These are phyloP conservation scores for Yarrowia sp. DNA, from an alignment of 805 yeast genomes.

Conservation along the genomic window DNA sequence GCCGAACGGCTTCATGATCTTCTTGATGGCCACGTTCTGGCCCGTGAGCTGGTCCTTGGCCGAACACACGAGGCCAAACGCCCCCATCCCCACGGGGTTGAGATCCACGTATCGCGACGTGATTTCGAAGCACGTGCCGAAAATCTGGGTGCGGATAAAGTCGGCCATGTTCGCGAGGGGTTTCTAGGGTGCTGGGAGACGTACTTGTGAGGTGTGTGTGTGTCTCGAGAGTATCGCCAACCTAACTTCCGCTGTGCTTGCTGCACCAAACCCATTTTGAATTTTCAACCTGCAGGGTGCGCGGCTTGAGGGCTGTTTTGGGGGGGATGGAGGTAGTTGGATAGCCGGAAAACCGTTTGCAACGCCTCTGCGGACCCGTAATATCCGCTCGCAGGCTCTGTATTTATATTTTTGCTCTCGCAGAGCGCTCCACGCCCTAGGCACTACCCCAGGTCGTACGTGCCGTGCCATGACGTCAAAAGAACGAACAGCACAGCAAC, in stretches of 20 bases:
- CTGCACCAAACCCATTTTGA: constrained; percentile 19
- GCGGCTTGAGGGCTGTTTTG: neutral
- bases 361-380: too few relatives aligned
- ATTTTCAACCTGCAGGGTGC: constrained; percentile 15
- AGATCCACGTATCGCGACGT: constrained; percentile 78
- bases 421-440: too few relatives aligned
- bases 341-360: neutral
- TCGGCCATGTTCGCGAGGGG: constrained; percentile 35
- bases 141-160: constrained; percentile 71
- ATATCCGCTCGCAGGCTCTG: too few relatives aligned
- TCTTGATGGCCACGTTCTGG: constrained; percentile 94
- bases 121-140: constrained; percentile 92
- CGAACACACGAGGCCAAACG: constrained; percentile 95
- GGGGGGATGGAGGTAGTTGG: neutral
- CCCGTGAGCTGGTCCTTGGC: constrained; percentile 88
- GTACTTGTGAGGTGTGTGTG: neutral
- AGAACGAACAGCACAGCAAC: neutral
- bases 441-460: neutral
- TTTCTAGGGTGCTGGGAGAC: neutral
- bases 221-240: constrained; percentile 12
- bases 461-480: constrained; percentile 7
- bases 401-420: neutral
- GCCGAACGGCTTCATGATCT: constrained; percentile 95
- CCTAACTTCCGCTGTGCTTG: constrained; percentile 24
- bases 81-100: constrained; percentile 99